Percentiles rank a stretch among this genome's conserved stretches.
Evolutionary conservation across 441 rosid species (phyloP).

Genomic region (Bocquillonia castaneifolia): DNA sequence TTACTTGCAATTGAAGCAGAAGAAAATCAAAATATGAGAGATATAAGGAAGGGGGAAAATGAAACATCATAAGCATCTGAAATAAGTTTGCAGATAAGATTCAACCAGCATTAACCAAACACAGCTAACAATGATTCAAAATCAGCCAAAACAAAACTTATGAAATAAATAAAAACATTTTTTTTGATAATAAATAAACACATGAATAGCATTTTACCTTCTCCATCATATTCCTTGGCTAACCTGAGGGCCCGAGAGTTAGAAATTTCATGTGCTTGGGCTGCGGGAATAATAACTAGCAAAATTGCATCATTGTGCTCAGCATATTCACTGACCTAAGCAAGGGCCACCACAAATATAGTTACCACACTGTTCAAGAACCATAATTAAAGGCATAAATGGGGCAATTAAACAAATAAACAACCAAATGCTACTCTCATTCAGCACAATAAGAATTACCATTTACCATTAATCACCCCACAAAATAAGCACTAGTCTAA

Average conservation of each 20-base stretch:
- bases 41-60: background rate
- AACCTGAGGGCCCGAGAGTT: constrained; percentile 71
- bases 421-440: background rate
- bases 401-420: background rate
- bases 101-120: background rate
- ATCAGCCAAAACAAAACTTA: background rate
- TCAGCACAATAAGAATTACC: too few species aligned
- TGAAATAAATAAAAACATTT: background rate
- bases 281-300: constrained; percentile 73
- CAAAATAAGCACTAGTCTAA: background rate
- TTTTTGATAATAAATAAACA: background rate
- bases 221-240: constrained; percentile 82
- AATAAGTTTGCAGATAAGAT: background rate
- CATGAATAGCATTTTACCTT: constrained; percentile 34
- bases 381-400: background rate
- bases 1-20: constrained; percentile 25
- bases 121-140: background rate
- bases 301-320: constrained; percentile 80
- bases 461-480: background rate
- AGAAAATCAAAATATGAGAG: background rate
- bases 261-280: constrained; percentile 74
- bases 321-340: constrained; percentile 66
- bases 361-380: background rate
- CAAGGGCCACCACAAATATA: background rate
- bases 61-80: background rate